Evolutionary conservation across 208 protist species (phyloP), one percentile per base, ranked within the genome.

Genomic region (Crithidia brevicula): DNA sequence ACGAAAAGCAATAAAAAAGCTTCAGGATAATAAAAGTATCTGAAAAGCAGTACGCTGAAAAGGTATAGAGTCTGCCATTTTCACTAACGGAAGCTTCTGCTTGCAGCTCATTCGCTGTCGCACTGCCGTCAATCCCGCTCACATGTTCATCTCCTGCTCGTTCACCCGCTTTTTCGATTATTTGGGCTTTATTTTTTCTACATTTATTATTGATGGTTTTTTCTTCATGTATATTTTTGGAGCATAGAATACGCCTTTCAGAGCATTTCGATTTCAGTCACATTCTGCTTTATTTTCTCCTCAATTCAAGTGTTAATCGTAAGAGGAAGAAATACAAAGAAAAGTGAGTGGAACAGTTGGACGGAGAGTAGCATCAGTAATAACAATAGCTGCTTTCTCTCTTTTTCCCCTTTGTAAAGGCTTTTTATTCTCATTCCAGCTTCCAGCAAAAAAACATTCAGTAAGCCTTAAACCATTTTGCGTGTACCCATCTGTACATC

Each of bases 241-340:
- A 61, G 2, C 23, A n/a, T 9, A 49, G 33, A 27, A 16, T 61
- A 49, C 57, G 20, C 57, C 42, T 63, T 42, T 34, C 23, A 66
- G 20, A 54, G 46, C 6, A 64, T 38, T 3, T 25, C 11, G 25
- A 50, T 64, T 54, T 34, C 47, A 45, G 47, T 54, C 49, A n/a
- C 46, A 38, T 50, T 27, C 20, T 43, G 6, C 42, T 33, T 57
- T 45, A 31, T 61, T 46, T 22, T 40, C 30, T 30, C 57, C 28
- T 59, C 57, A 9, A 18, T 58, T 54, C 2, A 16, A 54, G 6
- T 54, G 18, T 28, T 18, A n/a, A 58, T 6, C 46, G 27, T 63
- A 61, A 58, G 3, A n/a, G 27, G 22, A 46, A 46, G 18, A 33
- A 31, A 43, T 30, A 60, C 8, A 43, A 23, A 43, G 40, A 34